A percentile compares a stretch with the other conserved stretches of the same genome.
These are phyloP conservation scores for Groenewaldozyma tartarivorans DNA, from an alignment of 805 yeast species.

Conservation along the genomic window DNA sequence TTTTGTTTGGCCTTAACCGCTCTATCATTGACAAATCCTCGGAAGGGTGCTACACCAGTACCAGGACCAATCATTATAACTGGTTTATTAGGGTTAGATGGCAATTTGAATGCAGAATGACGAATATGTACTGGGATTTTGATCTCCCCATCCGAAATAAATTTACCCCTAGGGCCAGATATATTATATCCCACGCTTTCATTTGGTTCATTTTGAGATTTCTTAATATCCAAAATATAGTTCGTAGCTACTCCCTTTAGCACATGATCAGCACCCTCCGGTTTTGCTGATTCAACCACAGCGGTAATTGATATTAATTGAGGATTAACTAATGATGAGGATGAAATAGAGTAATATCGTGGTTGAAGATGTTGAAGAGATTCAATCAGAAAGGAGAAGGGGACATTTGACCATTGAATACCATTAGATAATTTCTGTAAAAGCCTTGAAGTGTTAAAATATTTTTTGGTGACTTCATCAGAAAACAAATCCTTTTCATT, in stretches of 20 bases:
- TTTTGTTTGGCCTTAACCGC: slow-evolving; percentile 44
- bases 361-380: slow-evolving; percentile 76
- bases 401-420: slow-evolving; percentile 62
- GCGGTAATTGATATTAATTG: slow-evolving; percentile 76
- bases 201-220: slow-evolving; percentile 40
- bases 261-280: slow-evolving; percentile 28
- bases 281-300: slow-evolving; percentile 63
- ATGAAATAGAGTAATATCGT: slow-evolving; percentile 92
- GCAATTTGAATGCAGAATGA: slow-evolving; percentile 89
- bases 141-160: slow-evolving; percentile 28
- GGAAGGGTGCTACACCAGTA: slow-evolving; percentile 97
- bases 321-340: slow-evolving; percentile 73
- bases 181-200: slow-evolving; percentile 44
- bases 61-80: slow-evolving; percentile 95
- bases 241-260: slow-evolving; percentile 88
- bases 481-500: slow-evolving; percentile 64
- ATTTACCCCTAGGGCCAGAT: slow-evolving; percentile 70
- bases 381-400: slow-evolving; percentile 79
- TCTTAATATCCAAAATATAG: slow-evolving; percentile 63
- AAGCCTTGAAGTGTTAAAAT: slow-evolving; percentile 68
- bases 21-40: slow-evolving; percentile 89
- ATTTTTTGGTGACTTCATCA: slow-evolving; percentile 46
- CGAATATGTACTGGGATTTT: slow-evolving; percentile 87
- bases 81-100: slow-evolving; percentile 74
- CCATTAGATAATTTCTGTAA: slow-evolving; percentile 54